Conservation (phyloP, 768 basidiomycete genomes). For the Rhizopogon roseolus region DNA sequence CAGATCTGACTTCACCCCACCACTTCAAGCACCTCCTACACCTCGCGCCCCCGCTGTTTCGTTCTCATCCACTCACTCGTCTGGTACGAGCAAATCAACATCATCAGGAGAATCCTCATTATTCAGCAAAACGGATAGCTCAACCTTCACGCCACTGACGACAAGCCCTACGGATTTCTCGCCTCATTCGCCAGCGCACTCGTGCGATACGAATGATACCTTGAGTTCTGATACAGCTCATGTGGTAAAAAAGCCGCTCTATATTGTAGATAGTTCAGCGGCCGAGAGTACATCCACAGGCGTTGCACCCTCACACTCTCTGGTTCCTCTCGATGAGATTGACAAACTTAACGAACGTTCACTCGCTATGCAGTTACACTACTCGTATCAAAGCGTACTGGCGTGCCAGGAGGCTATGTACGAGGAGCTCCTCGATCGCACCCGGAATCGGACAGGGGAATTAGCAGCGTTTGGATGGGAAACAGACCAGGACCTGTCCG, state of each 20-base stretch:
- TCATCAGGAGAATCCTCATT: conserved; percentile 30
- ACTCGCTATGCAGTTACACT: conserved; percentile 67
- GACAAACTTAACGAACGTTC: conserved; percentile 50
- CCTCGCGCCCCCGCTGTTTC: conserved; percentile 44
- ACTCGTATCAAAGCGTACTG: conserved; percentile 55
- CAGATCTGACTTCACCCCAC: conserved; percentile 17
- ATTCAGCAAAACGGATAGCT: conserved; percentile 25
- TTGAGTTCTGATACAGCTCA: conserved; percentile 3
- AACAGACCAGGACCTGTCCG: conserved; percentile 56
- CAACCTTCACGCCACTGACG: conserved; percentile 17
- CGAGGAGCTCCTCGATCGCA: conserved; percentile 63
- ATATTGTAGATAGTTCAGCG: conserved; percentile 42
- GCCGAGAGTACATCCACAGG: conserved; percentile 36
- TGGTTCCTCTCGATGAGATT: conserved; percentile 39
- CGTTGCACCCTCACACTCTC: conserved; percentile 26
- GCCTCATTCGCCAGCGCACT: conserved; percentile 7
- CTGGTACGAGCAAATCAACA: conserved; percentile 22
- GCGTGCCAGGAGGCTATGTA: conserved; percentile 75
- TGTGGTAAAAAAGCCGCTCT: conserved; percentile 25
- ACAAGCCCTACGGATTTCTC: conserved; percentile 16
- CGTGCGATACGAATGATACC: not conserved
- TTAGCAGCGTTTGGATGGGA: conserved; percentile 66
- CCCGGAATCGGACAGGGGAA: conserved; percentile 51
- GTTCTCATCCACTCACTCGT: conserved; percentile 45
- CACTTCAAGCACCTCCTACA: conserved; percentile 8